phyloP scores from a whole-genome alignment of 306 rosid species.

The Vicia sativa region DNA sequence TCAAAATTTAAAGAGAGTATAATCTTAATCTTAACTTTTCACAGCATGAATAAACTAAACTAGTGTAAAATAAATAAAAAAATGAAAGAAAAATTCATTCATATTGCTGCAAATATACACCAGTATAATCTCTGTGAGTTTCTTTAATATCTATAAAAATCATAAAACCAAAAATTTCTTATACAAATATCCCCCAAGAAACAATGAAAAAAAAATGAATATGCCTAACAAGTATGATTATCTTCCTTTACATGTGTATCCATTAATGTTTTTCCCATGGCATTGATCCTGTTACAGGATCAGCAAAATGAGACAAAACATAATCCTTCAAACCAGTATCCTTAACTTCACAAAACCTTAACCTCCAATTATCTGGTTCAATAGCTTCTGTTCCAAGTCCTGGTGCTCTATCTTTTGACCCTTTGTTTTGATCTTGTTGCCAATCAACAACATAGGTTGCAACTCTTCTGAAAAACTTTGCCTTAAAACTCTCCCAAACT shows the following conservation, averaged over 20 bases:
- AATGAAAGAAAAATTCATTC: conserved; percentile 41
- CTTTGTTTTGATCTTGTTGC: conserved; percentile 84
- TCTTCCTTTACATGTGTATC: conserved; percentile 48
- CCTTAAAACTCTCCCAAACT: conserved; percentile 85
- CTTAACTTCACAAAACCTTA: conserved; percentile 88
- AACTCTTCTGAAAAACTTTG: conserved; percentile 88
- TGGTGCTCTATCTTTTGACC: conserved; percentile 96
- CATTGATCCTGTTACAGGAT: conserved; percentile 66
- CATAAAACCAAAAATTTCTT: conserved; percentile 40
- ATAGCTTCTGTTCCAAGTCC: conserved; percentile 90
- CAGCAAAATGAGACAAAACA: conserved; percentile 61
- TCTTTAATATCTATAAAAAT: conserved; percentile 44
- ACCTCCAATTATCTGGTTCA: conserved; percentile 82
- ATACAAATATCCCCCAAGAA: conserved; percentile 37
- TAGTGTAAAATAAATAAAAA: background rate
- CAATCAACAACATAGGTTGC: conserved; percentile 97
- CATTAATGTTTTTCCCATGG: conserved; percentile 74
- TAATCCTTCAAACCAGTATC: conserved; percentile 83
- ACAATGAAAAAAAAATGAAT: conserved; percentile 54
- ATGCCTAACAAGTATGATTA: conserved; percentile 22
- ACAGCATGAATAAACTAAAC: conserved; percentile 2
- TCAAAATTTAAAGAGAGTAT: background rate
- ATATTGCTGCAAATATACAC: conserved; percentile 56
- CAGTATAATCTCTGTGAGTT: conserved; percentile 46
- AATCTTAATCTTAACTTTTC: background rate